Evolutionary conservation across 139 green algal genomes (phyloP).

Genomic region (Bryopsis sp.): DNA sequence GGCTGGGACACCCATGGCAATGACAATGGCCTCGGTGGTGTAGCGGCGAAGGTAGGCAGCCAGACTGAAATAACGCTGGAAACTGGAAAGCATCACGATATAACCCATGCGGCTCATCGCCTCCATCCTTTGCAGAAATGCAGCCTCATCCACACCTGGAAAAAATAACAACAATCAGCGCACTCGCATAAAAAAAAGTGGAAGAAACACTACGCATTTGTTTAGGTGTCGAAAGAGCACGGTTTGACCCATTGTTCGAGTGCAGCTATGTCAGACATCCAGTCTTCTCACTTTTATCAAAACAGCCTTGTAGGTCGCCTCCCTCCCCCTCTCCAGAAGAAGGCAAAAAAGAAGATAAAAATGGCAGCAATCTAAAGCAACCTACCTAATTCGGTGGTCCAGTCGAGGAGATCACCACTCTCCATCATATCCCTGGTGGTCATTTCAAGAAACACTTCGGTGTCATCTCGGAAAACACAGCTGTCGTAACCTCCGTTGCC

Average conservation of each 20-base stretch:
- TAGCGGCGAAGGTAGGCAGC: conserved; percentile 35
- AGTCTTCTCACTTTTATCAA: too few relatives aligned
- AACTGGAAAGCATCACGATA: conserved; percentile 36
- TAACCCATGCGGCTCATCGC: conserved; percentile 39
- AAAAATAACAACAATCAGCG: background rate
- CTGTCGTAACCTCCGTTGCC: conserved; percentile 17
- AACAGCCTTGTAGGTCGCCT: too few relatives aligned
- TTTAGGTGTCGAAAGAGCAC: too few relatives aligned
- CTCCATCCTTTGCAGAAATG: conserved; percentile 38
- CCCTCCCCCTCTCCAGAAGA: too few relatives aligned
- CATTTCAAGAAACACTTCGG: conserved; percentile 39
- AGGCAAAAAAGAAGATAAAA: too few relatives aligned
- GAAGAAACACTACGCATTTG: too few relatives aligned
- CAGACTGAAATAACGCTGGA: conserved; percentile 34
- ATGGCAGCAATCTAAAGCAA: too few relatives aligned
- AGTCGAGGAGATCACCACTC: conserved; percentile 43
- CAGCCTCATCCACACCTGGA: conserved; percentile 31
- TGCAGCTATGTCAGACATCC: too few relatives aligned
- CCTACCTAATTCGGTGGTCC: conserved; percentile 27
- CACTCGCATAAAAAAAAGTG: too few relatives aligned
- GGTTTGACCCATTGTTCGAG: too few relatives aligned
- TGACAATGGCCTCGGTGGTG: conserved; percentile 34
- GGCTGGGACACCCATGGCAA: conserved; percentile 31
- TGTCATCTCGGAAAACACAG: conserved; percentile 41
- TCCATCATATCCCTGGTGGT: conserved; percentile 44